Conservation (phyloP, 2,329 filamentous ascomycete genomes). For the Fusarium pseudocircinatum region DNA sequence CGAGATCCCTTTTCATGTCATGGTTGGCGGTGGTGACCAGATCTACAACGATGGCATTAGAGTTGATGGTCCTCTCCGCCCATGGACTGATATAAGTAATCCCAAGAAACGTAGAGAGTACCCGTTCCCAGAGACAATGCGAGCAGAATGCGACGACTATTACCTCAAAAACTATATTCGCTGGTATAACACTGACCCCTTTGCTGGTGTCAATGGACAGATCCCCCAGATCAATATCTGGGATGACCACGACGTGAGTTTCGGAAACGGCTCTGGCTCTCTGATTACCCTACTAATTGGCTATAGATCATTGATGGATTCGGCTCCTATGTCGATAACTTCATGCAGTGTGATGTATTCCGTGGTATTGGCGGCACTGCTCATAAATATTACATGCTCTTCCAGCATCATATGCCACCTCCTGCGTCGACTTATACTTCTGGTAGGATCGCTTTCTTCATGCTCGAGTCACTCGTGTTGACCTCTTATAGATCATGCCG, state of each 20-base stretch:
- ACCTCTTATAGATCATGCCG: conserved; percentile 36
- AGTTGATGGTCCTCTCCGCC: conserved; percentile 81
- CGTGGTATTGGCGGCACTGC: conserved; percentile 90
- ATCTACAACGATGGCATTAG: conserved; percentile 96
- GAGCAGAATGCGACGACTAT: conserved; percentile 86
- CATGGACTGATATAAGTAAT: conserved; percentile 86
- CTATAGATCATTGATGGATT: conserved; percentile 85
- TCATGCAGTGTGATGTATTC: conserved; percentile 94
- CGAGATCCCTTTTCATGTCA: conserved; percentile 88
- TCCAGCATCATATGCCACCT: conserved; percentile 92
- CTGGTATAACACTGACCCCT: conserved; percentile 86
- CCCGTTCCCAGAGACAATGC: conserved; percentile 81
- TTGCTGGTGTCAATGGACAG: conserved; percentile 85
- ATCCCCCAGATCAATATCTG: conserved; percentile 98
- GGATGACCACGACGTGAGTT: conserved; percentile 87
- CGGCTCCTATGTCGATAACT: conserved; percentile 91
- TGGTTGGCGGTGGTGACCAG: conserved; percentile 93
- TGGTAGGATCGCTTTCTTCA: conserved; percentile 22
- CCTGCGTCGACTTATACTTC: conserved; percentile 83
- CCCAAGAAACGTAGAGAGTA: conserved; percentile 82
- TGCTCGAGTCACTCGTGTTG: conserved; percentile 3
- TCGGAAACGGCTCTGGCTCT: background rate
- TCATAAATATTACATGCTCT: conserved; percentile 98
- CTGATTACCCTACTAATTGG: conserved; percentile 51
- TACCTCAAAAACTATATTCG: conserved; percentile 90